These are phyloP conservation scores for bread wheat (Triticum aestivum) DNA, from an alignment of 176 grass and related monocot genomes.

Conservation along the genomic window DNA sequence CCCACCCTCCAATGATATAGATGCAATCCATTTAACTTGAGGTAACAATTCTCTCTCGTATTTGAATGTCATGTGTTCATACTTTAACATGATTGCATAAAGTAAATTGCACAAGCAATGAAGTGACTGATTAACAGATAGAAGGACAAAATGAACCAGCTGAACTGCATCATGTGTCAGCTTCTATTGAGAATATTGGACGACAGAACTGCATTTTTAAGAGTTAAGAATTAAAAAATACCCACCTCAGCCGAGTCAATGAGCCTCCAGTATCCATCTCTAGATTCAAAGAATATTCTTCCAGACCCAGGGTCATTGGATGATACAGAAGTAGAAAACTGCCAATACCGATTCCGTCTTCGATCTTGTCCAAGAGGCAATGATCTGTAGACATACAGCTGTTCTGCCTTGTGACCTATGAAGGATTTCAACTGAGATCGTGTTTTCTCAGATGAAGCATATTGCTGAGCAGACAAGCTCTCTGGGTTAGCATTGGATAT, in stretches of 20 bases:
- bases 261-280: conserved; percentile 76
- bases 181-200: not conserved
- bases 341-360: conserved; percentile 92
- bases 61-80: not conserved
- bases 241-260: conserved; percentile 85
- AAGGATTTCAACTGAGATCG: conserved; percentile 81
- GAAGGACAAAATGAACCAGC: conserved; percentile 8
- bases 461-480: conserved; percentile 57
- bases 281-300: conserved; percentile 93
- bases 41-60: not conserved
- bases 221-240: conserved; percentile 26
- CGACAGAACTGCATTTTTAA: not conserved
- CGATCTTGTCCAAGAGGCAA: conserved; percentile 95
- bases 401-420: conserved; percentile 86
- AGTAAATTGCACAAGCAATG: not conserved
- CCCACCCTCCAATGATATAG: not conserved
- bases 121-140: conserved; percentile 4
- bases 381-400: conserved; percentile 81
- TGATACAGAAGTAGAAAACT: conserved; percentile 78
- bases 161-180: not conserved
- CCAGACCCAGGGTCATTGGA: conserved; percentile 88
- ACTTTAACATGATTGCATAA: not conserved
- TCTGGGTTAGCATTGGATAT: conserved; percentile 47
- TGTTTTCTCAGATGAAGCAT: conserved; percentile 81
- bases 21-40: not conserved